These are phyloP conservation scores for Gilbertella persicaria DNA, from an alignment of 371 early-diverging fungal species.

Conservation along the genomic window DNA sequence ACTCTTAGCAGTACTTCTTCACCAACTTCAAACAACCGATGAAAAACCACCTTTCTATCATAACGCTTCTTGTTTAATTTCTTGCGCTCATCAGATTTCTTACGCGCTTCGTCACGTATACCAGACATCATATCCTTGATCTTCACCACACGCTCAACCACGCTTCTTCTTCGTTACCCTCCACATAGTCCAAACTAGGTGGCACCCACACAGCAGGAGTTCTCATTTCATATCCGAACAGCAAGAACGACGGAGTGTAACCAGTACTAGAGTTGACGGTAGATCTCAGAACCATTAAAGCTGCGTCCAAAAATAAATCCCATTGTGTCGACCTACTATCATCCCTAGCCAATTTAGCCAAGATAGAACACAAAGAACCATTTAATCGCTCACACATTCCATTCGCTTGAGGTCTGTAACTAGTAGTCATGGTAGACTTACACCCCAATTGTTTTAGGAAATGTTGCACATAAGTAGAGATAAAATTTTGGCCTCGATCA, in stretches of 20 bases:
- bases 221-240: slow-evolving; percentile 23
- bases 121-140: neutral
- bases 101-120: neutral
- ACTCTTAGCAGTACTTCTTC: slow-evolving; percentile 17
- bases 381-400: slow-evolving; percentile 40
- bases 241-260: slow-evolving; percentile 12
- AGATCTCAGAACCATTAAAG: slow-evolving; percentile 14
- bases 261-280: slow-evolving; percentile 18
- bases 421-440: slow-evolving; percentile 20
- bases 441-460: slow-evolving; percentile 14
- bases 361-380: neutral
- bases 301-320: slow-evolving; percentile 11
- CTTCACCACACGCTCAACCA: neutral
- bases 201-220: slow-evolving; percentile 23
- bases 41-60: neutral
- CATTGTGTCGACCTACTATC: neutral
- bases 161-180: slow-evolving; percentile 12
- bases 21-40: slow-evolving; percentile 4
- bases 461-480: slow-evolving; percentile 5
- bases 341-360: slow-evolving; percentile 13
- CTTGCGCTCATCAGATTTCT: neutral
- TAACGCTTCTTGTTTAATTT: slow-evolving; percentile 1
- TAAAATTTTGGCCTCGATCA: slow-evolving; percentile 32
- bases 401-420: slow-evolving; percentile 33
- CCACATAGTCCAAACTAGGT: slow-evolving; percentile 13